A percentile compares a stretch with the other conserved stretches of the same genome.
phyloP scores from a whole-genome alignment of 495 filamentous ascomycete species.

The Daldinia concentrica region DNA sequence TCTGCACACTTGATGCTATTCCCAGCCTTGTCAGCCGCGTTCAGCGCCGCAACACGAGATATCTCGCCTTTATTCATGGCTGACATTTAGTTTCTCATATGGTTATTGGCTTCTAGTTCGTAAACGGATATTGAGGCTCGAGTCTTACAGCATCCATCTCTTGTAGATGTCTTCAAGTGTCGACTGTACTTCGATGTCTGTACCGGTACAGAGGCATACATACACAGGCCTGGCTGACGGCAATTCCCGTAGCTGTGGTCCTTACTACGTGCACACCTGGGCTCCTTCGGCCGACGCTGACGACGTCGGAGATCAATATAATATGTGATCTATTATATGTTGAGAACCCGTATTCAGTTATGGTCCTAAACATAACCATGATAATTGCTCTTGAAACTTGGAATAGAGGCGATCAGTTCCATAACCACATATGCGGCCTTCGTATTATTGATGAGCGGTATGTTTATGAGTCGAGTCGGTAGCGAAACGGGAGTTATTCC shows the following conservation, averaged over 20 bases:
- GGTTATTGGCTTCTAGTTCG: slow-evolving; percentile 11
- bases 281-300: not conserved
- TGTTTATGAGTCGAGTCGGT: not conserved
- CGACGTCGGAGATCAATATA: slow-evolving; percentile 4
- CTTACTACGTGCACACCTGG: slow-evolving; percentile 3
- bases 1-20: slow-evolving; percentile 38
- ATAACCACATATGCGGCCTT: not conserved
- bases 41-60: slow-evolving; percentile 37
- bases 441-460: slow-evolving; percentile 10
- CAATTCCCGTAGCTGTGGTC: slow-evolving; percentile 3
- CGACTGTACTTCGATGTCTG: slow-evolving; percentile 21
- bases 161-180: not conserved
- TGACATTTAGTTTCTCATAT: slow-evolving; percentile 17
- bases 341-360: not conserved
- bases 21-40: slow-evolving; percentile 32
- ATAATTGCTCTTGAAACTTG: slow-evolving; percentile 7
- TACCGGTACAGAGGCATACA: slow-evolving; percentile 23
- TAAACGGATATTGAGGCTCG: slow-evolving; percentile 20
- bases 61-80: slow-evolving; percentile 5
- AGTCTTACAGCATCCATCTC: slow-evolving; percentile 9
- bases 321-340: slow-evolving; percentile 1
- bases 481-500: not conserved
- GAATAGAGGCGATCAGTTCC: slow-evolving; percentile 9
- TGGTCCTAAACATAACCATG: not conserved
- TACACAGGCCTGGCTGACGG: not conserved